Evolutionary conservation across 805 yeast species (phyloP).

Genomic region (Cyberlindnera mrakii): DNA sequence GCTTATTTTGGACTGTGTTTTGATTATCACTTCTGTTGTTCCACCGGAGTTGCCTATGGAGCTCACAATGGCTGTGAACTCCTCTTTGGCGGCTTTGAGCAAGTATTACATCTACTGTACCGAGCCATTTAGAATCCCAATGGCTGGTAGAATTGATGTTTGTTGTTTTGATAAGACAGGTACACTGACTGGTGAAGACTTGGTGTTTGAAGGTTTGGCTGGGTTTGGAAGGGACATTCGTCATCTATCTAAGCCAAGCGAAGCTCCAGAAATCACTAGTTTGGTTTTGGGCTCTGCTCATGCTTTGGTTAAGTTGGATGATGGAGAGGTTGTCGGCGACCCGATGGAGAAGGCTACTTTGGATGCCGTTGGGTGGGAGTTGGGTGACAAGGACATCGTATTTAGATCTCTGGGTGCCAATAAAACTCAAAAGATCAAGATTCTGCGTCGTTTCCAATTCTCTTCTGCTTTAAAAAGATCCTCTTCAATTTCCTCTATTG

Average conservation of each 20-base stretch:
- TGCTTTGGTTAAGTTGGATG: slow-evolving; percentile 89
- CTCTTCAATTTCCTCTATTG: slow-evolving; percentile 66
- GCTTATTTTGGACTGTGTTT: slow-evolving; percentile 88
- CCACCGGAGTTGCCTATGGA: slow-evolving; percentile 99
- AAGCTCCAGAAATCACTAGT: slow-evolving; percentile 65
- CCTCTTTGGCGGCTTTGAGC: slow-evolving; percentile 80
- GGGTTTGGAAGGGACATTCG: slow-evolving; percentile 57
- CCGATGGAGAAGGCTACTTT: slow-evolving; percentile 98
- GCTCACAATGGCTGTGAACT: slow-evolving; percentile 95
- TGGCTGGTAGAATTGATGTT: slow-evolving; percentile 96
- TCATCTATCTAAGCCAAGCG: slow-evolving; percentile 46
- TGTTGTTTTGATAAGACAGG: slow-evolving; percentile 99
- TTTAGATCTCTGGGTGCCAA: slow-evolving; percentile 33
- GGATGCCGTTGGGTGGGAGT: slow-evolving; percentile 79
- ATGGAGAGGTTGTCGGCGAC: slow-evolving; percentile 97
- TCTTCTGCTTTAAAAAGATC: slow-evolving; percentile 95
- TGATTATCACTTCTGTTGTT: slow-evolving; percentile 94
- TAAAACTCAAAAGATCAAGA: slow-evolving; percentile 46
- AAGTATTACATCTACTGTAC: slow-evolving; percentile 92
- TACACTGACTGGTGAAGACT: slow-evolving; percentile 94
- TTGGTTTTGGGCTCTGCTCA: slow-evolving; percentile 90
- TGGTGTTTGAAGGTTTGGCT: slow-evolving; percentile 94
- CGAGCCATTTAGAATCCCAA: slow-evolving; percentile 96
- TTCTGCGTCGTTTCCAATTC: slow-evolving; percentile 92
- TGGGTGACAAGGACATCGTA: slow-evolving; percentile 70